Percentiles rank a stretch among this genome's conserved stretches.
Evolutionary conservation across 768 basidiomycete genomes (phyloP).

Genomic region (Hericium alpestre): DNA sequence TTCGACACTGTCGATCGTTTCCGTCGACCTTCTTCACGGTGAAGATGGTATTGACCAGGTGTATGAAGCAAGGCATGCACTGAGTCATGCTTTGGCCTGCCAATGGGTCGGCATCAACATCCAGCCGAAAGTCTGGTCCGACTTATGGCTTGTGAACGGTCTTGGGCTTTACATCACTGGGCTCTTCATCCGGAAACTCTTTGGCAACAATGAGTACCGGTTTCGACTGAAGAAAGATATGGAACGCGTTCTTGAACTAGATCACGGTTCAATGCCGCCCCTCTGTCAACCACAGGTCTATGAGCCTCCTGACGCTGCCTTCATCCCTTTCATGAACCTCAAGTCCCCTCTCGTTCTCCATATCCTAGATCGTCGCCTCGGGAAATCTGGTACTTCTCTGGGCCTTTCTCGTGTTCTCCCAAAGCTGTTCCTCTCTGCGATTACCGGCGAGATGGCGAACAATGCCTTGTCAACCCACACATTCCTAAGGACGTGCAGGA

Average conservation of each 20-base stretch:
- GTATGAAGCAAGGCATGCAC: conserved; percentile 75
- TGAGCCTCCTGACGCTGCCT: conserved; percentile 74
- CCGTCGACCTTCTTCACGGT: conserved; percentile 74
- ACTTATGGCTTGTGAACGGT: conserved; percentile 95
- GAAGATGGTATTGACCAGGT: conserved; percentile 90
- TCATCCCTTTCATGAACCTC: conserved; percentile 82
- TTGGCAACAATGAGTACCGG: conserved; percentile 96
- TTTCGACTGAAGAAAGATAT: conserved; percentile 95
- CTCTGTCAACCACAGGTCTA: conserved; percentile 82
- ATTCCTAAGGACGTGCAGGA: conserved; percentile 86
- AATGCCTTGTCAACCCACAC: conserved; percentile 82
- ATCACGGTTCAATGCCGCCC: conserved; percentile 82
- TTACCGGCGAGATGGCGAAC: conserved; percentile 80
- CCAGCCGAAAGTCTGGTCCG: conserved; percentile 84
- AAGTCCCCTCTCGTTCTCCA: conserved; percentile 95
- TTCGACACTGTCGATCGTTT: conserved; percentile 72
- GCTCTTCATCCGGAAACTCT: conserved; percentile 72
- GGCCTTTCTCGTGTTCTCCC: conserved; percentile 92
- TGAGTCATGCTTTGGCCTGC: conserved; percentile 82
- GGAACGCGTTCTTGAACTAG: conserved; percentile 80
- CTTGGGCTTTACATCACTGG: conserved; percentile 85
- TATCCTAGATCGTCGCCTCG: conserved; percentile 86
- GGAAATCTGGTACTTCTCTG: conserved; percentile 90
- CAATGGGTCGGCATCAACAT: conserved; percentile 98
- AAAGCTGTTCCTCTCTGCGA: conserved; percentile 87